Base-by-base conservation (phyloP, 176 grass and related monocot genomes). In the Areca catechu region DNA sequence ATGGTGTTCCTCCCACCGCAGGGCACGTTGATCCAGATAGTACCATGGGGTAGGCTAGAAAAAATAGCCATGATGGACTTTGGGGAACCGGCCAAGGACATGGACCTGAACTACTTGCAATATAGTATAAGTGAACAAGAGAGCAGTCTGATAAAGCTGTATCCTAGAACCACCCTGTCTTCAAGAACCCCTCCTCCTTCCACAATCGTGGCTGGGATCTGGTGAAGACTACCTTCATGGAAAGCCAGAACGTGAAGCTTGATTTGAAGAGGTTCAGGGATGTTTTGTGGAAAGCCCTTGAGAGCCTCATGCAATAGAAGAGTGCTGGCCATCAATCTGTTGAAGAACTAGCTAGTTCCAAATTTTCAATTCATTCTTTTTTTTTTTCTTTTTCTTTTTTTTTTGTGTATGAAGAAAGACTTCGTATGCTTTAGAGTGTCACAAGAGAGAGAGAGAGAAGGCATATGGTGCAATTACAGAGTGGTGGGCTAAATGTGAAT, bases 11-110 rank as follows among this genome's bases (percentile, higher is more conserved):
- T 95, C 22, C 93, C 93, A 20, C 78, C 72, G 15, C 53, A 75
- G 5, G 93, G 83, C 18, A 82, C 68, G 4, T 2, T 97, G 4
- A 84, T 97, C 48, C 93, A 97, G 60, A 82, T 97, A 16, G 80
- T 97, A 16, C 93, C 93, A 0, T 97, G 80, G 86, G 93, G 93
- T 3, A 84, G 73, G 4, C 71, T 97, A 43, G 87, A 91, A 23
- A 75, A 81, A 15, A 88, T 97, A 51, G 86, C 78, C 17, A 59
- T 52, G 37, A 63, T 71, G 15, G 87, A 90, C 51, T 97, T 97
- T 22, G 87, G 75, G 47, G 10, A 67, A 68, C 87, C 93, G 0
- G 49, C 87, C 0, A 74, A 73, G 16, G 65, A 74, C 19, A 90
- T 90, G 71, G 73, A 75, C 10, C 58, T 97, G 20, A 60, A 56